Evolutionary conservation across 2,329 filamentous ascomycete species (phyloP), one percentile per base, ranked within the genome.

Genomic region (Trichocomaceae sp.): DNA sequence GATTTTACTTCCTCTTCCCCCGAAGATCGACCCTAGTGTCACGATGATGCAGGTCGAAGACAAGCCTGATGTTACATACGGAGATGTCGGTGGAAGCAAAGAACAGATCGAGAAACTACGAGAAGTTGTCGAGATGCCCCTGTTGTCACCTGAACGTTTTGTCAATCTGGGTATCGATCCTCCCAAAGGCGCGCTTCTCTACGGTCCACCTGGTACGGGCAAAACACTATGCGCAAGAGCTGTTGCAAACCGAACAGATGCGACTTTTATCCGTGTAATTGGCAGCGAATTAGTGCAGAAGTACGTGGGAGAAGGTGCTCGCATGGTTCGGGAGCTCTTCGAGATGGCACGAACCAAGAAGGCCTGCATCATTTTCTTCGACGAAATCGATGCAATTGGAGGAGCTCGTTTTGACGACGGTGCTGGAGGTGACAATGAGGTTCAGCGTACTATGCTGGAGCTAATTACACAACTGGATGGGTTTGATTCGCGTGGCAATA

Each of bases 1-100:
- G 76, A 99, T 99, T 67, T 85, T 99, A 73, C 81, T 99, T 47
- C 93, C 93, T 35, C 78, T 99, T 53, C 93, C 93, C 44, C 93
- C 93, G 35, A 99, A 97, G 81, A 99, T 99, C 77, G 93, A 99
- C 69, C 92, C 93, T 52, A 96, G 89, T 64, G 93, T 99, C 62
- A 99, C 93, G 39, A 99, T 99, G 93, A 99, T 99, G 93, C 97
- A 93, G 50, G 93, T 99, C 61, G 93, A 99, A 78, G 93, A 99
- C 77, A 99, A 99, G 80, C 93, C 93, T 15, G 93, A 99, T 72
- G 93, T 99, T 59, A 99, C 93, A 59, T 99, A 99, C 66, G 93
- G 93, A 64, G 93, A 99, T 77, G 92, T 99, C 41, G 93, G 93
- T 75, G 93, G 93, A 55, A 97, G 91, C 83, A 99, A 99, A 76